phyloP scores from a whole-genome alignment of 257 asterid species.

The Verbascum thapsus region DNA sequence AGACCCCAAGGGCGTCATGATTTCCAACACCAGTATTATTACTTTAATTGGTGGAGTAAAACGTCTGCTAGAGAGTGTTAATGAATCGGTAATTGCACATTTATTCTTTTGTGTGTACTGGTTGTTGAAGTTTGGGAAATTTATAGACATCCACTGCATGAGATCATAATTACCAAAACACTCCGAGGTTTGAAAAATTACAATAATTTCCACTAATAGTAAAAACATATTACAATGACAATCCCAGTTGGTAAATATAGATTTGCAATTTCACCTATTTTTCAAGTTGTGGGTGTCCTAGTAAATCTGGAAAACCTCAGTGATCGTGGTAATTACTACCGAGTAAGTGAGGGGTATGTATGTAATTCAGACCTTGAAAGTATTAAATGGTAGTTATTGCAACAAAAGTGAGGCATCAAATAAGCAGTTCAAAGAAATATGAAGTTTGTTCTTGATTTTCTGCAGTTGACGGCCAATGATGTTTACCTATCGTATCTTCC shows the following conservation, averaged over 20 bases:
- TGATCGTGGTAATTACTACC: no score
- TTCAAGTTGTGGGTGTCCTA: no score
- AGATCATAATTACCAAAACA: no score
- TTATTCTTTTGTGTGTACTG: conserved; percentile 17
- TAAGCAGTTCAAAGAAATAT: neutral
- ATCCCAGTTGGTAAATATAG: no score
- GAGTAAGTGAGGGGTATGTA: no score
- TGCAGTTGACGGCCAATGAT: conserved; percentile 72
- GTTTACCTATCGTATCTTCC: conserved; percentile 92
- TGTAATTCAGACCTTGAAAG: no score
- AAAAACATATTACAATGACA: no score
- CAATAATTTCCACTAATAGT: no score
- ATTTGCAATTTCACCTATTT: no score
- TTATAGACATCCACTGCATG: no score
- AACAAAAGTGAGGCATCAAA: neutral
- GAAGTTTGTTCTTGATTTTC: conserved; percentile 1
- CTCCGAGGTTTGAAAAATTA: no score
- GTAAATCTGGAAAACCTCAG: no score
- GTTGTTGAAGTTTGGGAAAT: conserved; percentile 2
- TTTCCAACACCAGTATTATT: conserved; percentile 83
- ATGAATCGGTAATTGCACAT: conserved; percentile 57
- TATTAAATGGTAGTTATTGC: neutral
- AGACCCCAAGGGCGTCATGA: conserved; percentile 97
- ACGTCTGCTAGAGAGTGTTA: conserved; percentile 58
- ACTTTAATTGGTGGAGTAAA: conserved; percentile 78